These are phyloP conservation scores for Naematelia encephala DNA, from an alignment of 768 basidiomycete genomes.

Conservation along the genomic window DNA sequence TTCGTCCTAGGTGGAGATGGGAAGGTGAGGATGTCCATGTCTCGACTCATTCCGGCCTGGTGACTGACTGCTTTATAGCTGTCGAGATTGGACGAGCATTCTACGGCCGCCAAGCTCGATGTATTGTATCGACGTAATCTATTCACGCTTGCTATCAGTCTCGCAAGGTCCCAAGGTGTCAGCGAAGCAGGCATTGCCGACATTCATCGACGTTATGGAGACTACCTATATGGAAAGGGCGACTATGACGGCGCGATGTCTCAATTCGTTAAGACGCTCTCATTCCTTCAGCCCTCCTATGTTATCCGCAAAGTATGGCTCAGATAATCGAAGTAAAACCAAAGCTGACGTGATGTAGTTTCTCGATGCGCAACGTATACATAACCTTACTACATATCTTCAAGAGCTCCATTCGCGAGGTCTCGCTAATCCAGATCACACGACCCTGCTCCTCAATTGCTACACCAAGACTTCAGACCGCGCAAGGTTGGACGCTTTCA, in stretches of 20 bases:
- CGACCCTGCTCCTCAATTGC: constrained; percentile 91
- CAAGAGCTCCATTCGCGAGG: constrained; percentile 89
- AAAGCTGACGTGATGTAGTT: constrained; percentile 59
- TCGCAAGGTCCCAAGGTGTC: constrained; percentile 75
- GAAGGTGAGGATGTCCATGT: too few species aligned
- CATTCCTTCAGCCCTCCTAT: constrained; percentile 85
- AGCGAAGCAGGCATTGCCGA: constrained; percentile 74
- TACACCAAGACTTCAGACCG: constrained; percentile 97
- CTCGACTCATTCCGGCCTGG: too few species aligned
- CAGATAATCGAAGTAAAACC: background rate
- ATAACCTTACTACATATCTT: constrained; percentile 90
- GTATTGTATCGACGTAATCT: constrained; percentile 72
- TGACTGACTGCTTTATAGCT: constrained; percentile 36
- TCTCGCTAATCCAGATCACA: constrained; percentile 92
- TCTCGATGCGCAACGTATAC: constrained; percentile 91
- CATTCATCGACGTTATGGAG: constrained; percentile 84
- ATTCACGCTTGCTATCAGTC: constrained; percentile 73
- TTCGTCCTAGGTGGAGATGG: constrained; percentile 77
- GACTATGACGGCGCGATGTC: constrained; percentile 92
- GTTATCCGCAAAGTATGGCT: constrained; percentile 83
- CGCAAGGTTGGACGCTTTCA: constrained; percentile 79
- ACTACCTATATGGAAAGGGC: constrained; percentile 82
- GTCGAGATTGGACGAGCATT: constrained; percentile 44
- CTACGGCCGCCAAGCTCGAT: constrained; percentile 78
- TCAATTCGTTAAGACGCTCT: constrained; percentile 86